Evolutionary conservation across 169 alveolate genomes (phyloP).

Genomic region (Plasmodium blacklocki): DNA sequence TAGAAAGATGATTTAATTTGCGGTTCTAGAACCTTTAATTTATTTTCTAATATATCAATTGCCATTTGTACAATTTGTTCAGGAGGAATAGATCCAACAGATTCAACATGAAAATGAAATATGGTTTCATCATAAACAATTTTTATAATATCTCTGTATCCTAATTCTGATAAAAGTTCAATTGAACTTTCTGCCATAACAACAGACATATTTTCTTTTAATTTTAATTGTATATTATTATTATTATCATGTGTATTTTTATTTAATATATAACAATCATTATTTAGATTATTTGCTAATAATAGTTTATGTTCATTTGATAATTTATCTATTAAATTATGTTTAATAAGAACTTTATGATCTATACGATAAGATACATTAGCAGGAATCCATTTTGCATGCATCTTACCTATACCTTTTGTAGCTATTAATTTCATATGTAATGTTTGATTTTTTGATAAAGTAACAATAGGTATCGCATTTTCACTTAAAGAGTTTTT

Average conservation of each 20-base stretch:
- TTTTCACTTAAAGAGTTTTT: slow-evolving; percentile 77
- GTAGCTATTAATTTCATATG: slow-evolving; percentile 95
- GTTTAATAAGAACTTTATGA: slow-evolving; percentile 81
- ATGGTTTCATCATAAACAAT: slow-evolving; percentile 84
- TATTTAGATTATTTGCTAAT: slow-evolving; percentile 41
- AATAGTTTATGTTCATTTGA: slow-evolving; percentile 50
- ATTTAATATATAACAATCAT: slow-evolving; percentile 66
- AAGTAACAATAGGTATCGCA: slow-evolving; percentile 94
- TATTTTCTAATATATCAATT: slow-evolving; percentile 87
- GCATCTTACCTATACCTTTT: slow-evolving; percentile 97
- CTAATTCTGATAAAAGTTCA: slow-evolving; percentile 81
- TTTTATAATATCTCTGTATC: slow-evolving; percentile 80
- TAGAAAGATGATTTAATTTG: slow-evolving; percentile 72
- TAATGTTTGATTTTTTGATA: slow-evolving; percentile 93
- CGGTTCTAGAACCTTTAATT: slow-evolving; percentile 78
- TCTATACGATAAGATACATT: slow-evolving; percentile 91
- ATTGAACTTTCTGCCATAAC: slow-evolving; percentile 82
- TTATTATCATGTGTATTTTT: slow-evolving; percentile 40
- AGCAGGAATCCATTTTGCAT: slow-evolving; percentile 98
- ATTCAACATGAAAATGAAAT: slow-evolving; percentile 86
- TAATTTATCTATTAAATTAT: slow-evolving; percentile 84
- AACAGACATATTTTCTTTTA: slow-evolving; percentile 73
- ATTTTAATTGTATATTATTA: slow-evolving; percentile 23
- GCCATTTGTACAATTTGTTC: slow-evolving; percentile 94
- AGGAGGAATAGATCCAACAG: slow-evolving; percentile 96